Conservation (phyloP, 345 rosid species). For the Carallia pectinifolia region DNA sequence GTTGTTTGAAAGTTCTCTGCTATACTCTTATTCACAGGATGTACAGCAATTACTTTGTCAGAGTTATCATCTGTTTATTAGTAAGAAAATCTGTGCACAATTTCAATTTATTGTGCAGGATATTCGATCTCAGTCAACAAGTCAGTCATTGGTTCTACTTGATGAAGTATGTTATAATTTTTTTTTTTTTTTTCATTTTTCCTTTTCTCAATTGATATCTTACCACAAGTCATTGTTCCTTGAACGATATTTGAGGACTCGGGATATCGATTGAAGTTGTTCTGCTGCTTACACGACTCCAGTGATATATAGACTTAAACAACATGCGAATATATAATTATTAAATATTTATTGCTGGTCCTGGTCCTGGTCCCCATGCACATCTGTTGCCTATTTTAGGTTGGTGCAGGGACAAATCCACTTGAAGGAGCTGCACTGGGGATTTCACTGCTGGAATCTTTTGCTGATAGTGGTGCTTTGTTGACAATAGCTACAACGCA, state of each 20-base stretch:
- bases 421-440: slow-evolving; percentile 97
- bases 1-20: slow-evolving; percentile 9
- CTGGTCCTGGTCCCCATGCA: background rate
- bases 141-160: slow-evolving; percentile 73
- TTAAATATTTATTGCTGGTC: no score
- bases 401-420: slow-evolving; percentile 98
- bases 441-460: slow-evolving; percentile 85
- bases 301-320: no score
- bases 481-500: slow-evolving; percentile 93
- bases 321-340: no score
- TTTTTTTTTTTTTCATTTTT: background rate
- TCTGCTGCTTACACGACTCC: no score
- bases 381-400: slow-evolving; percentile 38
- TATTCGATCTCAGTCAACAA: slow-evolving; percentile 69
- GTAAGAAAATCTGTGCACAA: background rate
- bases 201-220: slow-evolving; percentile 2
- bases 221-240: background rate
- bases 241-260: background rate
- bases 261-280: no score
- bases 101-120: slow-evolving; percentile 50
- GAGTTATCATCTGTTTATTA: background rate
- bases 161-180: slow-evolving; percentile 66
- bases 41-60: background rate
- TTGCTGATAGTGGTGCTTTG: slow-evolving; percentile 66
- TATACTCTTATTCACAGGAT: background rate